Evolutionary conservation across 192 early-diverging fungal species (phyloP).

Genomic region (Podila epigama): DNA sequence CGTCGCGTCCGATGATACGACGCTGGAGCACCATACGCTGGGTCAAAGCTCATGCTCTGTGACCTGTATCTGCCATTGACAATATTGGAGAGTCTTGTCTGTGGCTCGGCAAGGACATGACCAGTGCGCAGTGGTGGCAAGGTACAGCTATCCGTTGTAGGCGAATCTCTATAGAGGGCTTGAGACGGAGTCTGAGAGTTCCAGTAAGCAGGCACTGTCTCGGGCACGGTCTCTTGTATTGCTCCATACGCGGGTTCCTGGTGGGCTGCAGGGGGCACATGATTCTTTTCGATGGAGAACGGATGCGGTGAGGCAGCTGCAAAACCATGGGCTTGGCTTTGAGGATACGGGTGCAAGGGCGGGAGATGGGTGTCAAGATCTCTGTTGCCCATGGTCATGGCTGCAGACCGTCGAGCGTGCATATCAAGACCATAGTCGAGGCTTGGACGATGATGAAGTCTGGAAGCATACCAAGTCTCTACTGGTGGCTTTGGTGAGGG

Average conservation of each 20-base stretch:
- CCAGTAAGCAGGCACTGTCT: not conserved
- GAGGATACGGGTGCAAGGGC: not conserved
- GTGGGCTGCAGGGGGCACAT: no score
- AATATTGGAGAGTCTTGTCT: conserved; percentile 15
- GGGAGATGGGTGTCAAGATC: not conserved
- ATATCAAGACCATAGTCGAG: conserved; percentile 38
- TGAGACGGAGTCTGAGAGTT: not conserved
- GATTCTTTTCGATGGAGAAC: not conserved
- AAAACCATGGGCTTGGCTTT: not conserved
- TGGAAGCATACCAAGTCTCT: conserved; percentile 43
- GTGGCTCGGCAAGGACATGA: conserved; percentile 15
- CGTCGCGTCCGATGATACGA: conserved; percentile 21
- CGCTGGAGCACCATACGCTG: not conserved
- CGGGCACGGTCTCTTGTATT: no score
- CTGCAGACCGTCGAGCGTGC: not conserved
- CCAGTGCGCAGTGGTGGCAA: conserved; percentile 27
- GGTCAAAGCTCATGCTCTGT: conserved; percentile 15
- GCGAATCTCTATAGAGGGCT: no score
- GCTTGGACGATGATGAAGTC: conserved; percentile 40
- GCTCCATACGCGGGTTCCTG: no score
- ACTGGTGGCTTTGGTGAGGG: not conserved
- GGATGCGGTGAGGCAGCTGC: not conserved
- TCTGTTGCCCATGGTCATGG: not conserved
- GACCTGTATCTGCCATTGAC: conserved; percentile 16
- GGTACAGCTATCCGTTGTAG: conserved; percentile 20